A percentile compares a stretch with the other conserved stretches of the same genome.
phyloP scores from a whole-genome alignment of 1,284 basidiomycete species.

The Phaffia rhodozyma region DNA sequence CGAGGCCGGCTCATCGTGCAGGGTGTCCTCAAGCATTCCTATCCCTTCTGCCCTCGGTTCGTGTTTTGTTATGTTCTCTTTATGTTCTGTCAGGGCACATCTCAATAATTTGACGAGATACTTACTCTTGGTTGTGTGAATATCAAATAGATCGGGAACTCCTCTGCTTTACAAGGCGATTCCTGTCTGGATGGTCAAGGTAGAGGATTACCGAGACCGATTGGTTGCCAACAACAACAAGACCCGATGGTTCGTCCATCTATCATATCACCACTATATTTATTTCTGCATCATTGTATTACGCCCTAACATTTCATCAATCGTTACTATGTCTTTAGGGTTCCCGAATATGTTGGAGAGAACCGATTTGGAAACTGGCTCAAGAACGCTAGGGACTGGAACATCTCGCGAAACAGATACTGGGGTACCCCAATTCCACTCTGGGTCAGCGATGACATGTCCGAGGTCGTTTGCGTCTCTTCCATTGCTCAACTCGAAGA shows the following conservation, averaged over 20 bases:
- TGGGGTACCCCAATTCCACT: slow-evolving; percentile 98
- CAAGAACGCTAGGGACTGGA: slow-evolving; percentile 96
- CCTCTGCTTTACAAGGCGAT: slow-evolving; percentile 95
- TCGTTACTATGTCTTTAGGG: slow-evolving; percentile 42
- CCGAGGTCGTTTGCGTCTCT: slow-evolving; percentile 81
- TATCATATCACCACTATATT: background rate
- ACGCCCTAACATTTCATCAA: background rate
- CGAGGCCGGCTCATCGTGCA: slow-evolving; percentile 82
- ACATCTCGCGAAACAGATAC: slow-evolving; percentile 95
- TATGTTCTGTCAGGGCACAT: background rate
- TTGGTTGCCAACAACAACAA: slow-evolving; percentile 82
- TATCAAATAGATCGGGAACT: slow-evolving; percentile 60
- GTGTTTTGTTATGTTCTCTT: slow-evolving; percentile 18
- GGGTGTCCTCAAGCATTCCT: slow-evolving; percentile 74
- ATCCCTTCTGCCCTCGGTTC: slow-evolving; percentile 95
- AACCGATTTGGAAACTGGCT: slow-evolving; percentile 96
- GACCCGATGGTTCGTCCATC: slow-evolving; percentile 63
- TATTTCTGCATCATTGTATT: background rate
- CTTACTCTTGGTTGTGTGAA: background rate
- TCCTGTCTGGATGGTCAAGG: slow-evolving; percentile 91
- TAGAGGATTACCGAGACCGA: slow-evolving; percentile 69
- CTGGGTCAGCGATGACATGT: slow-evolving; percentile 86
- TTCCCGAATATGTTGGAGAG: slow-evolving; percentile 81
- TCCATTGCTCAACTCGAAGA: slow-evolving; percentile 81
- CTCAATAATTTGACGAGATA: background rate